phyloP scores from a whole-genome alignment of 31 red algal genomes.

The Endocladia muricata region DNA sequence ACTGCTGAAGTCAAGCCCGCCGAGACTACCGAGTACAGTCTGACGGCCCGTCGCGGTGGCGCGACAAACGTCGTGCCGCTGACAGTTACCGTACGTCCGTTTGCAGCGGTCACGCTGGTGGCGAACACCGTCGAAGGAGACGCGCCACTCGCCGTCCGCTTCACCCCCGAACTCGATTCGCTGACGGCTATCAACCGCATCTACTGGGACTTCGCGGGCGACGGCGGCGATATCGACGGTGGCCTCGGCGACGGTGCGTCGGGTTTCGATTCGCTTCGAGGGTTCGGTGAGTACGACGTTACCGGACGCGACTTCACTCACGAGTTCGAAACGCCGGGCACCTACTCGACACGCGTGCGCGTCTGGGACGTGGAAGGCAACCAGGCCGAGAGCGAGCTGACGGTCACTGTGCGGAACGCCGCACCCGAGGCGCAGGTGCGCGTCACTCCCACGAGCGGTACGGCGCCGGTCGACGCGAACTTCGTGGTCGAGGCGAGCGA shows the following conservation, averaged over 20 bases:
- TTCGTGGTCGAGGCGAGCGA: background rate
- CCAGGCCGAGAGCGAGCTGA: background rate
- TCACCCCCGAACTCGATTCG: background rate
- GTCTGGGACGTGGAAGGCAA: background rate
- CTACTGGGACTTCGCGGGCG: background rate
- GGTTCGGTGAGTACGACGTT: background rate
- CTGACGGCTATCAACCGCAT: background rate
- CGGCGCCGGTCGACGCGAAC: background rate
- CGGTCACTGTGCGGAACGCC: background rate
- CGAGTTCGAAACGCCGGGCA: background rate
- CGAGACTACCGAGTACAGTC: background rate
- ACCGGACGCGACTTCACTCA: background rate
- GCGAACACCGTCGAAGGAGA: background rate
- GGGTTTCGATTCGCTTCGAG: background rate
- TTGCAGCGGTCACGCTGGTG: background rate
- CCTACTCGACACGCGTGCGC: background rate
- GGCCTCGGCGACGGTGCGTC: background rate
- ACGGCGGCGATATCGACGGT: background rate
- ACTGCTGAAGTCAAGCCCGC: background rate
- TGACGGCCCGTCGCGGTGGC: background rate
- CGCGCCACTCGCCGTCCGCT: background rate
- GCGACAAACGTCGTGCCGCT: background rate
- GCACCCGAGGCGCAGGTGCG: background rate
- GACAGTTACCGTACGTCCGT: background rate
- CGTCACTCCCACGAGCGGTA: background rate